A percentile compares a stretch with the other conserved stretches of the same genome.
Conservation (phyloP, 495 filamentous ascomycete species). For the Xylaria longipes region DNA sequence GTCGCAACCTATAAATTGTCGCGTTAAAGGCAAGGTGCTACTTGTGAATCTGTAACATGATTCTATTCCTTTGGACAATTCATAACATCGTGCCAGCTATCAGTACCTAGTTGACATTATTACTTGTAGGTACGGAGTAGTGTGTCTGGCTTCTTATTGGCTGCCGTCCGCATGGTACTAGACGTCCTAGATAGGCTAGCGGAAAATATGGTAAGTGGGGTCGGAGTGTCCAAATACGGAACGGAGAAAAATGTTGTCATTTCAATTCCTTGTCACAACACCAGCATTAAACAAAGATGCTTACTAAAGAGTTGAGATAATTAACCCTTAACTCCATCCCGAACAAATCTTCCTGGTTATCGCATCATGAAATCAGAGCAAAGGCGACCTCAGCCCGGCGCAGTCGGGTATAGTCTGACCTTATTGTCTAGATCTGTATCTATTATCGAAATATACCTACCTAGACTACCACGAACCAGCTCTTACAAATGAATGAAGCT, state of each 20-base stretch:
- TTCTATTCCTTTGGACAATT: not conserved
- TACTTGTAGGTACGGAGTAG: too few species aligned
- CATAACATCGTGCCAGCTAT: not conserved
- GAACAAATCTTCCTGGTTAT: not conserved
- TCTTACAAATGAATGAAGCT: not conserved
- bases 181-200: not conserved
- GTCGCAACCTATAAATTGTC: not conserved
- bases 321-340: not conserved
- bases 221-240: conserved; percentile 8
- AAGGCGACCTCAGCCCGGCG: not conserved
- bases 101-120: too few species aligned
- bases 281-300: not conserved
- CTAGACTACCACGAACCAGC: too few species aligned
- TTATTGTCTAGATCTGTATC: too few species aligned
- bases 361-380: not conserved
- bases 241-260: conserved; percentile 8
- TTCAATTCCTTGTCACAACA: not conserved
- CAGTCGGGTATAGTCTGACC: too few species aligned
- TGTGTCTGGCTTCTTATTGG: not conserved
- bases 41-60: not conserved
- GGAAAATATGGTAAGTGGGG: not conserved
- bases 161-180: not conserved
- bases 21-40: not conserved
- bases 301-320: not conserved
- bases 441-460: too few species aligned